Evolutionary conservation across 306 rosid species (phyloP), one percentile per base, ranked within the genome.

Genomic region (Cicer cuneatum): DNA sequence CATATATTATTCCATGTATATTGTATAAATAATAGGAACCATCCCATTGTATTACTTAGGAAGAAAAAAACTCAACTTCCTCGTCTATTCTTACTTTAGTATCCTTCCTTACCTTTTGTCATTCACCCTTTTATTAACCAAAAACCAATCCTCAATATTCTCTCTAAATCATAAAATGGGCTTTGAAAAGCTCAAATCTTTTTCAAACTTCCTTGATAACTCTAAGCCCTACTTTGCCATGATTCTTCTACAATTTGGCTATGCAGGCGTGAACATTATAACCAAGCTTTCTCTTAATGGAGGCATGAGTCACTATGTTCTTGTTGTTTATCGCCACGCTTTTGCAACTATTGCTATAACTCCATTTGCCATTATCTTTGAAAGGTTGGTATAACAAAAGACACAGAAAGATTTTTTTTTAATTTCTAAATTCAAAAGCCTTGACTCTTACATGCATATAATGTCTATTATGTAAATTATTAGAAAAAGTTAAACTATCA

Each of bases 281-380:
- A 78, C 91, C 29, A 93, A 93, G 77, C 84, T 93, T 43, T 93
- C 96, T 7, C 96, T 93, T 45, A 89, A 81, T 80, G 66, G 84
- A 14, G 98, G 98, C 74, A 93, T 93, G 98, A 93, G 96, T 66
- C 98, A 93, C 75, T 93, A 86, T 69, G 98, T 93, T 14, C 96
- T 93, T 8, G 98, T 93, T 56, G 98, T 89, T 66, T 93, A 91
- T 18, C 97, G 98, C 29, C 98, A 93, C 0, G 98, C 91, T 42
- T 7, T 93, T 10, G 98, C 98, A 2, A 91, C 98, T 0, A 89
- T 88, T 1, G 80, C 76, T 7, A 84, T 93, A 0, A 90, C 84
- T 56, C 98, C 98, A 5, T 91, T 93, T 8, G 98, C 90, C 52
- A 74, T 93, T 73, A 54, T 86, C 46, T 86, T 89, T 9, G 98